Conservation (phyloP, 2,329 filamentous ascomycete species). For the Gyromitra esculenta region DNA sequence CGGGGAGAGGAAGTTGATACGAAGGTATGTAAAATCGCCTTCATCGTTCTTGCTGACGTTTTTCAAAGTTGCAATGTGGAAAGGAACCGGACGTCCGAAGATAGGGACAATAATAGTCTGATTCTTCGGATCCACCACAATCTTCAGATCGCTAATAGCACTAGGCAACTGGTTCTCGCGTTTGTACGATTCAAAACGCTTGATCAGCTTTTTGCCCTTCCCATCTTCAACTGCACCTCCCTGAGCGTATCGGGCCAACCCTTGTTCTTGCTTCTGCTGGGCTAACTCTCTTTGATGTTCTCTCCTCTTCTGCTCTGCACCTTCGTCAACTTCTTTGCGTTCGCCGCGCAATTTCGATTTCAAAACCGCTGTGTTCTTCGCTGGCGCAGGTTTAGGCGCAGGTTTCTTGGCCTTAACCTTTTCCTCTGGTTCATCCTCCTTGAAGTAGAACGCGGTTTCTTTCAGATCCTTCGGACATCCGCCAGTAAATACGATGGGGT, state of each 20-base stretch:
- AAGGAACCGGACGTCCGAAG: constrained; percentile 96
- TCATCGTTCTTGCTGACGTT: constrained; percentile 98
- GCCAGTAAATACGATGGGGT: constrained; percentile 86
- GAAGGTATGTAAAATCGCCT: constrained; percentile 89
- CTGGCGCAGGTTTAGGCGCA: constrained; percentile 73
- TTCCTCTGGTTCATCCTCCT: constrained; percentile 92
- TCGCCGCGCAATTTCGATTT: constrained; percentile 92
- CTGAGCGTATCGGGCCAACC: constrained; percentile 84
- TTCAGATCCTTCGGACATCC: constrained; percentile 92
- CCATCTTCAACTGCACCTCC: constrained; percentile 76
- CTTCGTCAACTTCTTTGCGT: constrained; percentile 78
- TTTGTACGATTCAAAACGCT: constrained; percentile 99
- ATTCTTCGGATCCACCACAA: constrained; percentile 91
- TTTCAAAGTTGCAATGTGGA: constrained; percentile 98
- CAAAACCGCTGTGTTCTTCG: constrained; percentile 82
- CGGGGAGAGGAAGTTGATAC: constrained; percentile 96
- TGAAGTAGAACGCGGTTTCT: constrained; percentile 97
- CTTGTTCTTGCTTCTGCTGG: constrained; percentile 87
- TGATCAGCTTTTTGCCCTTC: constrained; percentile 96
- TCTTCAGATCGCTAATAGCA: constrained; percentile 83
- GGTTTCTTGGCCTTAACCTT: constrained; percentile 89
- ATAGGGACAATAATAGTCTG: constrained; percentile 91
- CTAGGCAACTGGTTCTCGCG: constrained; percentile 91
- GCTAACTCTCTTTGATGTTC: constrained; percentile 93
- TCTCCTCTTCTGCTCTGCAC: constrained; percentile 83